Conservation (phyloP, 257 asterid genomes). For the Ophiorrhiza pumila region DNA sequence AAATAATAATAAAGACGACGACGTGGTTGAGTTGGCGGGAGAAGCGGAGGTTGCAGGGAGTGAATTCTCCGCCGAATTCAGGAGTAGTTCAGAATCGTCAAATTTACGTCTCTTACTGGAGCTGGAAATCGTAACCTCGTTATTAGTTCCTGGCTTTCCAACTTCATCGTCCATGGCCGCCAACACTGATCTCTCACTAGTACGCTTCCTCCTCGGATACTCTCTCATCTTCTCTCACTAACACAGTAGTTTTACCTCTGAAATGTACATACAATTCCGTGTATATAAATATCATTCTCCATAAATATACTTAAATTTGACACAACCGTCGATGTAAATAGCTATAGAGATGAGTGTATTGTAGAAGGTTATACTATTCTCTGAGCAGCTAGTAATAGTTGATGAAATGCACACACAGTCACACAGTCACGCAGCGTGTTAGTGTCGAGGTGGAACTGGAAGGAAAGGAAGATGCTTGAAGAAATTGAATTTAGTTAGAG, state of each 20-base stretch:
- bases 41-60: conserved; percentile 31
- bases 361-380: not conserved
- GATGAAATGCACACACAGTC: not conserved
- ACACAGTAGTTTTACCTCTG: not conserved
- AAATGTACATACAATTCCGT: conserved; percentile 2
- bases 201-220: conserved; percentile 32
- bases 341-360: too few relatives aligned
- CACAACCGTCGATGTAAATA: conserved; percentile 3
- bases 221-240: conserved; percentile 20
- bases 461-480: not conserved
- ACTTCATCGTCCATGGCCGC: conserved; percentile 6
- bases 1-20: conserved; percentile 13
- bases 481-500: conserved; percentile 9
- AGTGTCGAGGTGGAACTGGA: not conserved
- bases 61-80: conserved; percentile 34
- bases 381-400: not conserved
- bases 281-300: not conserved
- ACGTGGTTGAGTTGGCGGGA: conserved; percentile 41
- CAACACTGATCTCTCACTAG: conserved; percentile 28
- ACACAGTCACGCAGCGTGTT: conserved; percentile 8
- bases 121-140: conserved; percentile 38
- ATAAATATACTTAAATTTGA: conserved; percentile 5
- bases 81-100: conserved; percentile 19
- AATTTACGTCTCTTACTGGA: conserved; percentile 54
- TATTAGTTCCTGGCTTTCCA: not conserved